These are phyloP conservation scores for Buxus sempervirens DNA, from an alignment of 164 flowering plant genomes.

Conservation along the genomic window DNA sequence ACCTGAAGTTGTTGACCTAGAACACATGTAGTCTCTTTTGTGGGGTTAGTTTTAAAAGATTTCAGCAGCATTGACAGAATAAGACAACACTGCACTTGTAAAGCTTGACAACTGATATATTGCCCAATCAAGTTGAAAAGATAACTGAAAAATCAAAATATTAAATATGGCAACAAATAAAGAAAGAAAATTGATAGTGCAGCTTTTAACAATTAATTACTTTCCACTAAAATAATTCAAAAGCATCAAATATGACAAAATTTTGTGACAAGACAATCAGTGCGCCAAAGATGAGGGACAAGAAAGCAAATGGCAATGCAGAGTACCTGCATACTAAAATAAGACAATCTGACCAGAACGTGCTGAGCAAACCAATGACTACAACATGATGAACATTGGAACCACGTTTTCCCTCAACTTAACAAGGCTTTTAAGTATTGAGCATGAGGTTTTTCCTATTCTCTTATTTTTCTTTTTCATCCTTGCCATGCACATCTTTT, in stretches of 20 bases:
- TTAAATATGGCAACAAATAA: neutral
- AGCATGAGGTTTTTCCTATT: no score
- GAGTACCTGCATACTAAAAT: neutral
- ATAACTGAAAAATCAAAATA: conserved; percentile 50
- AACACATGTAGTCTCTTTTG: conserved; percentile 36
- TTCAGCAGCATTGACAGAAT: conserved; percentile 59
- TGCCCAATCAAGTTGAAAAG: conserved; percentile 82
- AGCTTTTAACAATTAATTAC: neutral
- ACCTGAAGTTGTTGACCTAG: conserved; percentile 94
- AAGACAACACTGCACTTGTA: conserved; percentile 78
- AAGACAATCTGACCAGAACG: neutral
- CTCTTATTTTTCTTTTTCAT: neutral
- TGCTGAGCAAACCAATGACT: neutral
- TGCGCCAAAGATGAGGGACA: neutral
- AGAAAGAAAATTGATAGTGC: neutral
- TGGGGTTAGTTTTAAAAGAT: conserved; percentile 38
- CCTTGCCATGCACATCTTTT: no score
- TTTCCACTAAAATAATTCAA: no score
- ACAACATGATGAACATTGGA: neutral
- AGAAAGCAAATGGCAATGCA: neutral
- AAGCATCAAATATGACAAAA: neutral
- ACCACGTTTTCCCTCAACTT: neutral
- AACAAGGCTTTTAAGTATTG: neutral
- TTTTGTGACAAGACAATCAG: neutral
- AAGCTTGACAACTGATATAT: conserved; percentile 43